Base-by-base conservation (phyloP, 208 protist species). In the Acanthamoeba lenticulata region DNA sequence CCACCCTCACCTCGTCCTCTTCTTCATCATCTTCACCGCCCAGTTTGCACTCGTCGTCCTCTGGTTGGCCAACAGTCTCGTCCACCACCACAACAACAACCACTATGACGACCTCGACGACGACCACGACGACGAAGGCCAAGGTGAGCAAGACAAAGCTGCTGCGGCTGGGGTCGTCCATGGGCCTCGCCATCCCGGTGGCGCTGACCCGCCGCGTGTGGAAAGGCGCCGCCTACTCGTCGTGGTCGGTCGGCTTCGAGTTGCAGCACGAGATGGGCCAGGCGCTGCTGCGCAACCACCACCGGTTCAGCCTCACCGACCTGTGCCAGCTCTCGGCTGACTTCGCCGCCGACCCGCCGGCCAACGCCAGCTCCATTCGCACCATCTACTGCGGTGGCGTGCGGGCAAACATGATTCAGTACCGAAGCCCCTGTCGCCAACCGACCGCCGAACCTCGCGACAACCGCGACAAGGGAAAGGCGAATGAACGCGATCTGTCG, bases 231-330 rank as follows among this genome's bases (percentile, higher is more conserved):
- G 85, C 85, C 52, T 91, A 91, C 85, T 15, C 85, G 29, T 91
- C 85, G 49, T 91, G 85, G 85, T 91, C 85, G 32, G 55, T 91
- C 24, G 60, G 85, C 24, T 91, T 91, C 40, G 85, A 91, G 85
- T 1, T 91, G 49, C 85, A 91, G 85, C 52, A 72, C n/a, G 85
- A 91, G 55, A 91, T 91, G 60, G 85, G 85, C 32, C 49, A 74
- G 85, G 49, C 85, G n/a, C 60, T 91, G 19, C 29, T 91, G 11
- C 49, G 60, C 85, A 91, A 91, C 55, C 85, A 91, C 52, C 55
- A 91, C 34, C 49, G 49, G 19, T 69, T 91, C 52, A 91, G 38
- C 85, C 60, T 91, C 36, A 49, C 49, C 55, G 85, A 91, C 55
- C 85, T 91, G 24, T 49, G 60, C 49, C 49, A 74, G 36, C 55